phyloP scores from a whole-genome alignment of 352 stramenopile genomes.

The Phytopythium kandeliae region DNA sequence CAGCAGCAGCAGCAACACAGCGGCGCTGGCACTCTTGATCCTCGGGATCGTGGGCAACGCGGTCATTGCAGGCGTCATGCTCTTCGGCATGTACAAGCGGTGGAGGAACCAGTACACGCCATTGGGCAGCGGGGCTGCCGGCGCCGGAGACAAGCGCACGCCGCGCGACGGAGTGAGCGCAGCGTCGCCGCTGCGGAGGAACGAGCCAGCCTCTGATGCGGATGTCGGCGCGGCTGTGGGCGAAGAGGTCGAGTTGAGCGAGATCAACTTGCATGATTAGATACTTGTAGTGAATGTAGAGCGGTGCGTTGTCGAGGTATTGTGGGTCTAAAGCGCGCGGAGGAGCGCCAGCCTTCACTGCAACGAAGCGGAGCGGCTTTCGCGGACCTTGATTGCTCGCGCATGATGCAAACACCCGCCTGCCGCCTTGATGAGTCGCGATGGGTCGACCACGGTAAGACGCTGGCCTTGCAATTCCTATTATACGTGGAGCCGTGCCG shows the following conservation, averaged over 20 bases:
- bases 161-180: conserved; percentile 6
- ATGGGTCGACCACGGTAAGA: no score
- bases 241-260: conserved; percentile 38
- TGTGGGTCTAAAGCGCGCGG: background rate
- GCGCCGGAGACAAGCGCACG: background rate
- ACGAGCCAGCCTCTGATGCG: conserved; percentile 12
- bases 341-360: no score
- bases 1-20: conserved; percentile 14
- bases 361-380: no score
- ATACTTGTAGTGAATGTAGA: background rate
- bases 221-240: conserved; percentile 13
- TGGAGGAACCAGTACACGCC: conserved; percentile 58
- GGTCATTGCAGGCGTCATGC: conserved; percentile 26
- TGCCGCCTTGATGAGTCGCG: no score
- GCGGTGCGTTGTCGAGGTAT: background rate
- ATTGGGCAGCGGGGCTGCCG: conserved; percentile 17
- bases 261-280: conserved; percentile 44
- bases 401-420: no score
- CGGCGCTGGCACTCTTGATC: conserved; percentile 31
- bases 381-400: no score
- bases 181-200: conserved; percentile 11
- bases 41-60: conserved; percentile 23
- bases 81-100: conserved; percentile 32
- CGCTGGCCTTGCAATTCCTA: no score
- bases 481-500: no score